Base-by-base conservation (phyloP, 148 eudicot species). In the Rhododendron vialii region DNA sequence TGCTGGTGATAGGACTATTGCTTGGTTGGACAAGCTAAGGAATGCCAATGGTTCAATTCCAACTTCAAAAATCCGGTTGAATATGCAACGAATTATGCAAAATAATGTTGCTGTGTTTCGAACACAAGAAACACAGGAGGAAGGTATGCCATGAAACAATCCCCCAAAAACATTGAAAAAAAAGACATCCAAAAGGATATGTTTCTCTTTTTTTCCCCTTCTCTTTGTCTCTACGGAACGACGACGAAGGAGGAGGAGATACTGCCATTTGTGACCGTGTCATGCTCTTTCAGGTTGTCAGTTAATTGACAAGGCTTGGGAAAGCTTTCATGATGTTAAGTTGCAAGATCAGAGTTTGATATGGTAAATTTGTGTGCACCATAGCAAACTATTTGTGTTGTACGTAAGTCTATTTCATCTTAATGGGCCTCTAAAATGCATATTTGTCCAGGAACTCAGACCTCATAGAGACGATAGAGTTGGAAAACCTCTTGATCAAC, bases 51-150 rank as follows among this genome's bases (percentile, higher is more conserved):
- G 99, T 84, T 93, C 99, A 80, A 90, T 89, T 86, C 93, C 95
- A 85, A 97, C 98, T 73, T 94, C 96, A 51, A 89, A 93, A 86
- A 93, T 97, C 87, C 93, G 96, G 43, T 84, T 97, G 87, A 92
- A 97, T 88, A 97, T 97, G 99, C 99, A 97, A 83, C 92, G 98
- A 24, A 73, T 94, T 45, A 94, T 97, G 99, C 98, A 97, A 91
- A 97, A 88, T 84, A 94, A 97, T 91, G 99, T 98, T 88, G 99
- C 98, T 59, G 99, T 97, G 36, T 97, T 97, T 82, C 93, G 99
- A 78, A 97, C 98, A 24, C 99, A 95, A 83, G 96, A 94, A 86
- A 93, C 99, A 35, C 86, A 95, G 89, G 98, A 94, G 87, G 99
- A 97, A 95, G 99, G 99, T 97, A 85, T 65, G 84, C 26, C 7